Percentiles rank a stretch among this genome's conserved stretches.
These are phyloP conservation scores for Acrocalymma vagum DNA, from an alignment of 2,329 filamentous ascomycete genomes.

Conservation along the genomic window DNA sequence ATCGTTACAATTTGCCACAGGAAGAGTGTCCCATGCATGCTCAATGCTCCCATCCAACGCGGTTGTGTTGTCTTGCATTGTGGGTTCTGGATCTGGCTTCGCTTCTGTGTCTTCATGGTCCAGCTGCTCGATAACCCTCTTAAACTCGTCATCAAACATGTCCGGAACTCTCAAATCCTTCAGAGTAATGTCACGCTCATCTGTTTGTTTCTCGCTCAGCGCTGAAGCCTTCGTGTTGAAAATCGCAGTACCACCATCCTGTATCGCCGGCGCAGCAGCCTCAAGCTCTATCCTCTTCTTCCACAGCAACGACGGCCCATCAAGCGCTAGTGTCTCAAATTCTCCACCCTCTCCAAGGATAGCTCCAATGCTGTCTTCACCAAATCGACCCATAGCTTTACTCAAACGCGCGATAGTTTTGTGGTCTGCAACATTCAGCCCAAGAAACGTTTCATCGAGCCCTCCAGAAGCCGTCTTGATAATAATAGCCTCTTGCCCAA, in stretches of 20 bases:
- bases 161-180: conserved; percentile 65
- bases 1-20: conserved; percentile 21
- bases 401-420: conserved; percentile 57
- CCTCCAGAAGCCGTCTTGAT: conserved; percentile 95
- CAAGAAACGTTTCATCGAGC: conserved; percentile 80
- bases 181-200: conserved; percentile 21
- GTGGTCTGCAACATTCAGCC: conserved; percentile 76
- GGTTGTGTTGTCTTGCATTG: conserved; percentile 11
- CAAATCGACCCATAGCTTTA: conserved; percentile 72
- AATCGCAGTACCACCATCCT: conserved; percentile 82
- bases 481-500: conserved; percentile 85
- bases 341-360: conserved; percentile 93
- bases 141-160: conserved; percentile 72
- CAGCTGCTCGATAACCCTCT: conserved; percentile 40
- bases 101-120: conserved; percentile 6
- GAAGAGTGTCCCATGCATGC: conserved; percentile 8
- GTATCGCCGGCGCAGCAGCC: conserved; percentile 62
- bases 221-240: conserved; percentile 68
- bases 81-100: conserved; percentile 8
- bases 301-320: conserved; percentile 79
- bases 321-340: conserved; percentile 90
- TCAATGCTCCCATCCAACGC: conserved; percentile 10
- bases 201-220: conserved; percentile 58
- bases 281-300: conserved; percentile 72
- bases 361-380: conserved; percentile 70